Evolutionary conservation across 345 rosid genomes (phyloP).

Genomic region (Aurinia saxatilis): DNA sequence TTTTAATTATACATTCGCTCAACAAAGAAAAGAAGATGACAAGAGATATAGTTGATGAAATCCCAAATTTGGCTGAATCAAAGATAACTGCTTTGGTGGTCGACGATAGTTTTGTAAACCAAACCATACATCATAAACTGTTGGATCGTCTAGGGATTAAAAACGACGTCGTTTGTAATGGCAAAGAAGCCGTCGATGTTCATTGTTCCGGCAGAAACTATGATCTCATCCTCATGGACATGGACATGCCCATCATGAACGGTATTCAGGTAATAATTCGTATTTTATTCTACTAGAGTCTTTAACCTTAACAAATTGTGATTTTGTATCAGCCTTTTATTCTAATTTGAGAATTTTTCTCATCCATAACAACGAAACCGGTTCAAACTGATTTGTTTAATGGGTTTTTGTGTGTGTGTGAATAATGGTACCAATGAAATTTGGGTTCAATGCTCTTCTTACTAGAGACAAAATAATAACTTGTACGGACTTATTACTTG

Average conservation of each 20-base stretch:
- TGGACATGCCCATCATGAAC: conserved; percentile 87
- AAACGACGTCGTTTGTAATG: conserved; percentile 44
- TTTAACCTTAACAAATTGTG: background rate
- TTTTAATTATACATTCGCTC: background rate
- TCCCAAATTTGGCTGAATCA: conserved; percentile 16
- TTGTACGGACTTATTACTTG: too few relatives aligned
- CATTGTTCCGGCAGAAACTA: conserved; percentile 51
- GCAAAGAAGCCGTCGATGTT: conserved; percentile 66
- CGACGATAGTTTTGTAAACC: conserved; percentile 47
- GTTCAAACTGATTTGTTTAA: background rate
- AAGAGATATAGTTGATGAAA: background rate
- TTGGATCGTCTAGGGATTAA: conserved; percentile 46
- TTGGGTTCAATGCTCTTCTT: background rate
- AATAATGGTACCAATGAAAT: background rate
- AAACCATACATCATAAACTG: conserved; percentile 44
- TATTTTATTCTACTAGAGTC: background rate
- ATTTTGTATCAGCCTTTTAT: background rate
- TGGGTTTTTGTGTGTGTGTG: too few relatives aligned
- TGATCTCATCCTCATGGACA: conserved; percentile 81
- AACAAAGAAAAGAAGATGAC: background rate
- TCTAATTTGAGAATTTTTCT: background rate
- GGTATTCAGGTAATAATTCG: conserved; percentile 54
- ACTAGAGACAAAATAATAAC: too few relatives aligned
- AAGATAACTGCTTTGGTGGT: conserved; percentile 56
- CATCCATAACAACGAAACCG: background rate